Percentiles rank a stretch among this genome's conserved stretches.
Conservation (phyloP, 306 rosid genomes). For the Cyamopsis tetragonoloba region DNA sequence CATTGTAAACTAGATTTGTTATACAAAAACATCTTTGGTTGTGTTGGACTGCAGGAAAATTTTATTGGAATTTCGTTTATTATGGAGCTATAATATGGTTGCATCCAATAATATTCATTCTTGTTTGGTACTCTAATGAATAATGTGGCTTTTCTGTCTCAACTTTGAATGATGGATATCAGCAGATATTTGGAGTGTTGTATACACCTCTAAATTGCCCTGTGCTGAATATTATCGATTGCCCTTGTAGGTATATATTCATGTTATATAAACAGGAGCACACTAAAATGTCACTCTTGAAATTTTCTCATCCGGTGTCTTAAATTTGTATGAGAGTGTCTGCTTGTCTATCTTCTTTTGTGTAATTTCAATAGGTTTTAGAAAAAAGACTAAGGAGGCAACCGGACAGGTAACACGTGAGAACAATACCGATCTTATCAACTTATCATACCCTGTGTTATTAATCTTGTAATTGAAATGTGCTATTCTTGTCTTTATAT, state of each 20-base stretch:
- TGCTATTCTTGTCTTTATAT: not conserved
- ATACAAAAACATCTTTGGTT: not conserved
- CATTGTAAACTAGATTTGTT: not conserved
- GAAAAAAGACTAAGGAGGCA: not conserved
- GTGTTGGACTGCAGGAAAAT: not conserved
- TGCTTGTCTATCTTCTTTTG: slow-evolving; percentile 7
- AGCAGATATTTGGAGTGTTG: not conserved
- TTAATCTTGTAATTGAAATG: not conserved
- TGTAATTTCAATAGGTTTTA: not conserved
- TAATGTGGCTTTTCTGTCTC: slow-evolving; percentile 1
- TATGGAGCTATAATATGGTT: not conserved
- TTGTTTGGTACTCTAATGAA: not conserved
- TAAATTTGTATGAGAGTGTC: not conserved
- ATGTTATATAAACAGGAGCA: not conserved
- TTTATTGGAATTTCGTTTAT: not conserved
- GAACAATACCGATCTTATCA: not conserved
- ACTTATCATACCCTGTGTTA: not conserved
- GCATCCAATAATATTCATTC: not conserved
- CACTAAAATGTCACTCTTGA: not conserved
- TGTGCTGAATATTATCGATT: not conserved
- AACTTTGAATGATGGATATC: not conserved
- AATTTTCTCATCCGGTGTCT: not conserved
- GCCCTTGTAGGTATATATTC: not conserved
- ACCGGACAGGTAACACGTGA: not conserved
- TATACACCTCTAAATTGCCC: not conserved